Percentiles rank a stretch among this genome's conserved stretches.
Evolutionary conservation across 2,329 filamentous ascomycete species (phyloP).

Genomic region (Colletotrichum coccodes): DNA sequence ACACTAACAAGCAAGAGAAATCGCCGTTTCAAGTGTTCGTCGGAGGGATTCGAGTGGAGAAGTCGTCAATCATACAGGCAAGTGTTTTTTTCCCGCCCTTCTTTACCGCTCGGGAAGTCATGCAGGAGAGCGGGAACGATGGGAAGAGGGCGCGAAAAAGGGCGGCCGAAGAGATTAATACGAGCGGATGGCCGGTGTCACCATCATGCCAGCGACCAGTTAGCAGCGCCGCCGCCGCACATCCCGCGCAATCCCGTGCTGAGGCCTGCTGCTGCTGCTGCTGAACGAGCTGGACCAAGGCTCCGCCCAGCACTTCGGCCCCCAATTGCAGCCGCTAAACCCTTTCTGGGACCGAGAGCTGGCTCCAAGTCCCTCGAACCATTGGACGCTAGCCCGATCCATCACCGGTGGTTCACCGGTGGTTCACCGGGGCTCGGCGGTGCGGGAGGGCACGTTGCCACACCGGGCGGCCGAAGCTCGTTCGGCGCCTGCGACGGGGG

Average conservation of each 20-base stretch:
- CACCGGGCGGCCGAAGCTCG: conserved; percentile 25
- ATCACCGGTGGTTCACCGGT: conserved; percentile 30
- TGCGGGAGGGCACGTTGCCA: conserved; percentile 3
- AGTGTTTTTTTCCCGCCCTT: background rate
- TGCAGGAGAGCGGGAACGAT: conserved; percentile 24
- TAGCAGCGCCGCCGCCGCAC: conserved; percentile 1
- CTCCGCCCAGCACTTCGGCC: background rate
- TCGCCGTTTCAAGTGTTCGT: background rate
- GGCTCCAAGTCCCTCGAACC: background rate
- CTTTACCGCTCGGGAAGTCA: conserved; percentile 6
- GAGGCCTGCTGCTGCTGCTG: conserved; percentile 6
- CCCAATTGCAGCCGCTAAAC: conserved; percentile 15
- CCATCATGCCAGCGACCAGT: conserved; percentile 13
- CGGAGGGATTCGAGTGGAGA: background rate
- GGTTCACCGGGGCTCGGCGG: conserved; percentile 2
- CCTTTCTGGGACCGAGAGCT: conserved; percentile 21
- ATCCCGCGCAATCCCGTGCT: conserved; percentile 10
- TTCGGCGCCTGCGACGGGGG: conserved; percentile 4
- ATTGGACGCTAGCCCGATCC: conserved; percentile 13
- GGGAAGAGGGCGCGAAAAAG: background rate
- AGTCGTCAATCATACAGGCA: background rate
- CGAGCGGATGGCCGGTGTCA: conserved; percentile 18
- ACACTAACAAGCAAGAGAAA: background rate
- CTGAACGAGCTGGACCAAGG: conserved; percentile 17
- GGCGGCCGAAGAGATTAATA: conserved; percentile 24